These are phyloP conservation scores for Tremella yokohamensis DNA, from an alignment of 768 basidiomycete species.

Conservation along the genomic window DNA sequence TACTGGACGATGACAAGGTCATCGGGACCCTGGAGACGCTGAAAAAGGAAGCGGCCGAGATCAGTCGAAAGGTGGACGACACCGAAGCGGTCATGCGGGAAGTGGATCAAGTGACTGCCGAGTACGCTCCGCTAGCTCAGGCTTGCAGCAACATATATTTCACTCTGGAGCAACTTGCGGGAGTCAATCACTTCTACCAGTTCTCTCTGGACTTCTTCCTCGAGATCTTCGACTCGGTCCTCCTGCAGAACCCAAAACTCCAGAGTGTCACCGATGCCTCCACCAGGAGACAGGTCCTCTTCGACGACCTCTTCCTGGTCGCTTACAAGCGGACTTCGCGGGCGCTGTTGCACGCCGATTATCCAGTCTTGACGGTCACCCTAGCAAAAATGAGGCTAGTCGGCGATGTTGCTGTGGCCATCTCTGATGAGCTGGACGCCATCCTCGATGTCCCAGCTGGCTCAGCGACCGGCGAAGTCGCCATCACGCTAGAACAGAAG, in stretches of 20 bases:
- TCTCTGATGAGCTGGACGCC: constrained; percentile 76
- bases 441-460: constrained; percentile 62
- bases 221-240: constrained; percentile 93
- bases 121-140: constrained; percentile 90
- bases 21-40: constrained; percentile 92
- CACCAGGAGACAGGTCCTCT: constrained; percentile 70
- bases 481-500: constrained; percentile 46
- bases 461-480: constrained; percentile 52
- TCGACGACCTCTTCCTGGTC: constrained; percentile 82
- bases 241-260: constrained; percentile 87
- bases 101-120: constrained; percentile 89
- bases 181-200: constrained; percentile 96
- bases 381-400: constrained; percentile 84
- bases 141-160: constrained; percentile 97
- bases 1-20: constrained; percentile 92
- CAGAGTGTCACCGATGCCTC: constrained; percentile 70
- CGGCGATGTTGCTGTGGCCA: constrained; percentile 55
- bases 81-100: constrained; percentile 94
- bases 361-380: constrained; percentile 83
- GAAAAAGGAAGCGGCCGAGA: constrained; percentile 93
- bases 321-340: constrained; percentile 86
- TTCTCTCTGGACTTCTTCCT: constrained; percentile 98
- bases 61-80: constrained; percentile 91
- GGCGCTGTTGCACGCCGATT: constrained; percentile 82
- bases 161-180: constrained; percentile 87